These are phyloP conservation scores for Atkinsonella hypoxylon DNA, from an alignment of 2,329 filamentous ascomycete genomes.

Conservation along the genomic window DNA sequence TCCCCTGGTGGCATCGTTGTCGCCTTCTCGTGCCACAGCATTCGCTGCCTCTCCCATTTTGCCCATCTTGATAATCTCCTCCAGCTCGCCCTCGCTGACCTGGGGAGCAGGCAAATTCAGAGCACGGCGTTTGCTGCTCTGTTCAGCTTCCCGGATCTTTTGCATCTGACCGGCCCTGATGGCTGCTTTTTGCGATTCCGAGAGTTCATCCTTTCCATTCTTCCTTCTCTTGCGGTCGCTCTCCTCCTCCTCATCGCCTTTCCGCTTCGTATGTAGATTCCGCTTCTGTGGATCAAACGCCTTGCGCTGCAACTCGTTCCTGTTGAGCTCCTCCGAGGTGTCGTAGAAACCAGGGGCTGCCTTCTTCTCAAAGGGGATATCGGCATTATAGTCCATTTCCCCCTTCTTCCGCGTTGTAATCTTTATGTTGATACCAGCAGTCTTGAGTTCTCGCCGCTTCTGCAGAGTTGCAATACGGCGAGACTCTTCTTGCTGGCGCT, in stretches of 20 bases:
- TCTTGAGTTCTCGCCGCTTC: slow-evolving; percentile 93
- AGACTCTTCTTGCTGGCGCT: slow-evolving; percentile 91
- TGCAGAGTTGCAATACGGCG: slow-evolving; percentile 80
- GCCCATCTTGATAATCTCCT: slow-evolving; percentile 98
- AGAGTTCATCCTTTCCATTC: slow-evolving; percentile 71
- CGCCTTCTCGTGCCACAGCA: slow-evolving; percentile 59
- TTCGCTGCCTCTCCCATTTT: slow-evolving; percentile 83
- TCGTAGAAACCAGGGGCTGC: slow-evolving; percentile 86
- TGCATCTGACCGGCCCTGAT: slow-evolving; percentile 90
- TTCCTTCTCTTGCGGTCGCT: slow-evolving; percentile 78
- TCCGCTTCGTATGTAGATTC: slow-evolving; percentile 82
- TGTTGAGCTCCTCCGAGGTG: slow-evolving; percentile 66
- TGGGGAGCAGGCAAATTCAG: slow-evolving; percentile 82
- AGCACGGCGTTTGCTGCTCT: slow-evolving; percentile 80
- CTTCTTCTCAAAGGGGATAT: slow-evolving; percentile 94
- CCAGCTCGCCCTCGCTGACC: slow-evolving; percentile 82
- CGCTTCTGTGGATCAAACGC: slow-evolving; percentile 88
- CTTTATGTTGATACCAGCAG: slow-evolving; percentile 96
- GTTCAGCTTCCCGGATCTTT: slow-evolving; percentile 88
- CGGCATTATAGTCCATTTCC: slow-evolving; percentile 99
- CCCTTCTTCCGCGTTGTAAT: slow-evolving; percentile 83
- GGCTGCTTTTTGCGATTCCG: slow-evolving; percentile 72
- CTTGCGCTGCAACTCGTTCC: slow-evolving; percentile 74
- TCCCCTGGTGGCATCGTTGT: slow-evolving; percentile 75
- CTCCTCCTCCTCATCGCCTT: slow-evolving; percentile 79